Evolutionary conservation across 2,329 filamentous ascomycete genomes (phyloP).

Genomic region (Paecilomyces fulvus): DNA sequence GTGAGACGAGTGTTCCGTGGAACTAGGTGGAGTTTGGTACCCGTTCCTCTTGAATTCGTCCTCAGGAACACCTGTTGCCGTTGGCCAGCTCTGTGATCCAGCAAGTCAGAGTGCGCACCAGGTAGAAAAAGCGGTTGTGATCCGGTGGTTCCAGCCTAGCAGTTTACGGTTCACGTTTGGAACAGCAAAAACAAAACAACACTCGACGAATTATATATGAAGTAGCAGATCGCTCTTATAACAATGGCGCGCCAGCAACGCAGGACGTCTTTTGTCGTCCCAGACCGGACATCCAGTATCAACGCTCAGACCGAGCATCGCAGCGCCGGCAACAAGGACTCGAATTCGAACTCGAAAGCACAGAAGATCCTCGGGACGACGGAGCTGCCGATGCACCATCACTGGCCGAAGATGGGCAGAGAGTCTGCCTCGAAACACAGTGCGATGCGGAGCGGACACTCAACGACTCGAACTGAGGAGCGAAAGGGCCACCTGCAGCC

Average conservation of each 20-base stretch:
- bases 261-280: constrained; percentile 5
- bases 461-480: neutral
- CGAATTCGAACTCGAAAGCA: constrained; percentile 1
- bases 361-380: neutral
- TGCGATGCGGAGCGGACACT: neutral
- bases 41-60: neutral
- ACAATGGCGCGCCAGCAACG: constrained; percentile 8
- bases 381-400: neutral
- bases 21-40: neutral
- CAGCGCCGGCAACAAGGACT: constrained; percentile 1
- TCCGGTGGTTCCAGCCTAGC: neutral
- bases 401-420: neutral
- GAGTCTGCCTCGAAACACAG: neutral
- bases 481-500: neutral
- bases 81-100: neutral
- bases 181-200: neutral
- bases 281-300: constrained; percentile 7
- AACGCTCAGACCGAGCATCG: constrained; percentile 5
- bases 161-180: neutral
- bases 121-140: neutral
- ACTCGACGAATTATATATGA: neutral
- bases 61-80: neutral
- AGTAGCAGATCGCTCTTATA: neutral
- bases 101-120: neutral
- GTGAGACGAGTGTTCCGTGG: neutral